These are phyloP conservation scores for Trichoderma endophyticum DNA, from an alignment of 2,329 filamentous ascomycete species.

Conservation along the genomic window DNA sequence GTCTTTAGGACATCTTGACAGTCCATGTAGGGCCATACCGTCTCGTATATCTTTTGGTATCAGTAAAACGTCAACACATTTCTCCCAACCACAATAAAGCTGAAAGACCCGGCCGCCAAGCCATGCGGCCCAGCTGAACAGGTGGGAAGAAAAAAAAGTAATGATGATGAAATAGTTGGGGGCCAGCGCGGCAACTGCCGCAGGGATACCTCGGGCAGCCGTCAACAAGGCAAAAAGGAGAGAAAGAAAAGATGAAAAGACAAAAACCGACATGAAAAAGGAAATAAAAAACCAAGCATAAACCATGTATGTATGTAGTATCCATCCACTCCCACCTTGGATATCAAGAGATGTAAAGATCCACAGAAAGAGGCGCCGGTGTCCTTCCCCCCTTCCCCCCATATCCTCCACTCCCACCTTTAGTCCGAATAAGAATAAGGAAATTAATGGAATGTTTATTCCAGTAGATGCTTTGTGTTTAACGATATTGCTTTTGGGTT, in stretches of 20 bases:
- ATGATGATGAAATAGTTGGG: not conserved
- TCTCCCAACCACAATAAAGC: not conserved
- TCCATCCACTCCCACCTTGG: conserved; percentile 16
- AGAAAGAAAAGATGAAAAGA: conserved; percentile 1
- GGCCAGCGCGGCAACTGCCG: not conserved
- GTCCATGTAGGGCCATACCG: not conserved
- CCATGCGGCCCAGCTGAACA: not conserved
- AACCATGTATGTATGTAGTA: conserved; percentile 13
- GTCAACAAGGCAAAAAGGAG: not conserved
- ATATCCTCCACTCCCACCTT: conserved; percentile 7
- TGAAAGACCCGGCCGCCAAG: not conserved
- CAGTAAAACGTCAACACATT: conserved; percentile 3
- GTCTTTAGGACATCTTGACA: not conserved
- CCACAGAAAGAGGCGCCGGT: conserved; percentile 10
- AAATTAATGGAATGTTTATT: conserved; percentile 4
- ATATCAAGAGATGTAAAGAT: conserved; percentile 13
- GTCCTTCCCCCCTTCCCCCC: not conserved
- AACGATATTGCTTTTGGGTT: conserved; percentile 7
- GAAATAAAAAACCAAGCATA: conserved; percentile 7
- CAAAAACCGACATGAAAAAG: conserved; percentile 1
- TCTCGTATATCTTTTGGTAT: conserved; percentile 16
- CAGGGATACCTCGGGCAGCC: not conserved
- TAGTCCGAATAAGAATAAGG: not conserved
- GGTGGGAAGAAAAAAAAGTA: not conserved
- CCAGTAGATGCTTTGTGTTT: not conserved